Conservation (phyloP, 805 yeast genomes). For the Candida lessepsii region DNA sequence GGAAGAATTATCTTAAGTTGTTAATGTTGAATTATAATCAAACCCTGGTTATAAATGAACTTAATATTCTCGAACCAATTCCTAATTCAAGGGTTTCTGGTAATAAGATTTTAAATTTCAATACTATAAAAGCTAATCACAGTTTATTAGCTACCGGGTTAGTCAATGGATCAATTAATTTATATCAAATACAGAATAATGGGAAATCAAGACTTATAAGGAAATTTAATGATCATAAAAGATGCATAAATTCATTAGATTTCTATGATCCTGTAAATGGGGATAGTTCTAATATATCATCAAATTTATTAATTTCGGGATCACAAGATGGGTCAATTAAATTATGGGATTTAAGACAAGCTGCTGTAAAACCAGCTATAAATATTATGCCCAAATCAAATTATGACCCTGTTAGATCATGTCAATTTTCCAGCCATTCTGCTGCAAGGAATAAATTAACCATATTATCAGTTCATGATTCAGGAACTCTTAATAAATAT, state of each 20-base stretch:
- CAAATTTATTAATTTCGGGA: conserved; percentile 45
- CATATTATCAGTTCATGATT: conserved; percentile 80
- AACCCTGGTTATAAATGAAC: conserved; percentile 30
- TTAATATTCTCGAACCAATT: conserved; percentile 29
- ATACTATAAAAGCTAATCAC: conserved; percentile 35
- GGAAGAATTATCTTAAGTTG: conserved; percentile 39
- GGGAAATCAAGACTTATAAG: conserved; percentile 31
- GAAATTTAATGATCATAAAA: conserved; percentile 38
- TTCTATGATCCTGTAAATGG: conserved; percentile 22
- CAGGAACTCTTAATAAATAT: conserved; percentile 83
- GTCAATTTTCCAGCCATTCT: conserved; percentile 53
- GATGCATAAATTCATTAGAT: conserved; percentile 43
- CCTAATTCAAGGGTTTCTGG: conserved; percentile 16
- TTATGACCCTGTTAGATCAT: conserved; percentile 67
- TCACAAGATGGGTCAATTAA: conserved; percentile 80
- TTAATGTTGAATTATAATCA: conserved; percentile 33
- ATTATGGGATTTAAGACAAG: conserved; percentile 67
- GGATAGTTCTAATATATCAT: conserved; percentile 11
- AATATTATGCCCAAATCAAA: conserved; percentile 52
- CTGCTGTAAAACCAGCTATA: conserved; percentile 44
- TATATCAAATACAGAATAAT: conserved; percentile 30
- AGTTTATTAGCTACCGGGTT: conserved; percentile 41
- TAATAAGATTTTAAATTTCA: conserved; percentile 33
- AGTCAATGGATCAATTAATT: conserved; percentile 33
- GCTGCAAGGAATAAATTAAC: conserved; percentile 40